Evolutionary conservation across 805 yeast genomes (phyloP), one percentile per base, ranked within the genome.

Genomic region (Barnettozyma populi): DNA sequence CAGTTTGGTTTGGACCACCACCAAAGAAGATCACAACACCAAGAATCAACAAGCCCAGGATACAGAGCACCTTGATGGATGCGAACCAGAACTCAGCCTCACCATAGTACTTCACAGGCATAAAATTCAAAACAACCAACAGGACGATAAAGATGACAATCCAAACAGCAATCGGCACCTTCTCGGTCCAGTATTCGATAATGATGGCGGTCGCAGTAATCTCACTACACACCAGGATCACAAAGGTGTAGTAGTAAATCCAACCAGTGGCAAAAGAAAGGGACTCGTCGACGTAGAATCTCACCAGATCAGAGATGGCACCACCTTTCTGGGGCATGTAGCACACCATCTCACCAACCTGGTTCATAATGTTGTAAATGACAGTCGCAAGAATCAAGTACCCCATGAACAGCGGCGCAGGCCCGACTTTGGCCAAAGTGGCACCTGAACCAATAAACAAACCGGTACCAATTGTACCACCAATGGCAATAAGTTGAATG

Each of bases 381-480:
- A 82, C 79, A 39, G 78, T 66, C 10, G 87, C 82, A 60, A 86
- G 74, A 41, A 82, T 66, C 23, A 79, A 52, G 60, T 84, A 86
- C 11, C 89, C 80, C 21, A 79, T 68, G 35, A 86, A 71, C 34
- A 80, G 54, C 25, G 78, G 78, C 1, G 84, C 86, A n/a, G 94
- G 92, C 24, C 94, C 94, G 62, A 88, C 86, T 29, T 73, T 69
- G 18, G 73, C 55, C 44, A 86, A 66, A 2, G 86, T 76, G 16
- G 74, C 64, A 51, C 88, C 87, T 1, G 89, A 75, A 58, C 89
- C 89, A 32, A 88, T 84, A 52, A 88, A 80, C 44, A 88, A 71
- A 62, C 95, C 96, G 2, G 94, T 83, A 59, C 96, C 96, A 56
- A 88, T 86, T 50, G 84, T 76, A 42, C 92, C 90, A 57, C 94